Evolutionary conservation across 2,329 filamentous ascomycete genomes (phyloP).

Genomic region (Hymenoscyphus fraxineus): DNA sequence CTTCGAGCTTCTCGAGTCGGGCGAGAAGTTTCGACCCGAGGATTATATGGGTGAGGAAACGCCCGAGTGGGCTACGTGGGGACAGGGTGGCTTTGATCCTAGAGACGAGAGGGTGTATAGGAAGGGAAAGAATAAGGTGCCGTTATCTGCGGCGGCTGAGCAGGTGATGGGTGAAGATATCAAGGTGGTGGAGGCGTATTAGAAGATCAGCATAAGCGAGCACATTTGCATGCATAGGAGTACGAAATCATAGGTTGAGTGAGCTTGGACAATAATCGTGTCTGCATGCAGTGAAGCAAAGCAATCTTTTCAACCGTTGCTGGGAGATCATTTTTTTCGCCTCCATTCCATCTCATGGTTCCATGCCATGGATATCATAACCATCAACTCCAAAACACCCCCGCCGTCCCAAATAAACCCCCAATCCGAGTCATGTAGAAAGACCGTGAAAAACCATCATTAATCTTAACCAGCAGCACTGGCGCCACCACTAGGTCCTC

Average conservation of each 20-base stretch:
- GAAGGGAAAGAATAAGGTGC: conserved; percentile 60
- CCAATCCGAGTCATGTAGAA: background rate
- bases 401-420: background rate
- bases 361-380: background rate
- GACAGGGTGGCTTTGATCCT: conserved; percentile 90
- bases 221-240: conserved; percentile 2
- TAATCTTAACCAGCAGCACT: conserved; percentile 19
- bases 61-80: conserved; percentile 93
- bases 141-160: conserved; percentile 21
- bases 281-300: background rate
- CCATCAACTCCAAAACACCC: conserved; percentile 3
- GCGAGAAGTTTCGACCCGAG: conserved; percentile 70
- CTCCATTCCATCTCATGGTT: background rate
- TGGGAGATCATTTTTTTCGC: background rate
- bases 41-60: conserved; percentile 86
- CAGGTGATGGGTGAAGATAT: conserved; percentile 14
- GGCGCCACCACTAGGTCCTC: conserved; percentile 21
- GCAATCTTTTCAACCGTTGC: background rate
- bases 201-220: background rate
- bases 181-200: conserved; percentile 16
- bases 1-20: conserved; percentile 76
- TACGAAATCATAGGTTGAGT: background rate
- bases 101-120: conserved; percentile 81
- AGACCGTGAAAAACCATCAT: background rate
- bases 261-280: background rate